Evolutionary conservation across 1,284 basidiomycete genomes (phyloP).

Genomic region (Ustilago trichophora): DNA sequence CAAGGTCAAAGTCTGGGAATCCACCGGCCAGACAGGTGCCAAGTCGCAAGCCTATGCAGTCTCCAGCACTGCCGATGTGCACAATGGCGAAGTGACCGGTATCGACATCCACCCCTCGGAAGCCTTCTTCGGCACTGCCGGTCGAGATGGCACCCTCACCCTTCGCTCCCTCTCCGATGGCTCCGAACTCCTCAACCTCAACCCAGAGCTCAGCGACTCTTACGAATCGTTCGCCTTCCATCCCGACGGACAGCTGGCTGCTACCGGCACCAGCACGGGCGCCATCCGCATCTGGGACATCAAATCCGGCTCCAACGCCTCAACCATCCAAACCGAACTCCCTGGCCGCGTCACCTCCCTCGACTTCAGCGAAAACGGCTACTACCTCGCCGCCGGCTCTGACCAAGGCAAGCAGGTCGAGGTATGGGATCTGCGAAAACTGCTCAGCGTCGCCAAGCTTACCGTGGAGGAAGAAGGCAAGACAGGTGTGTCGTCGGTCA

Average conservation of each 20-base stretch:
- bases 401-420: constrained; percentile 75
- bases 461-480: constrained; percentile 73
- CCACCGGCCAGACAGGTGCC: constrained; percentile 73
- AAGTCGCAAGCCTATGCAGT: constrained; percentile 80
- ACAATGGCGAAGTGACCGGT: constrained; percentile 83
- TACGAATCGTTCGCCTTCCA: constrained; percentile 85
- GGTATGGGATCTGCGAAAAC: constrained; percentile 94
- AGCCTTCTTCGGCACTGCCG: constrained; percentile 78
- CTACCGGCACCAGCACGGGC: constrained; percentile 81
- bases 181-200: constrained; percentile 62
- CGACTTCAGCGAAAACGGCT: constrained; percentile 96
- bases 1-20: constrained; percentile 84
- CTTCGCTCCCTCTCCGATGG: constrained; percentile 82
- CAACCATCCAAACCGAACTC: constrained; percentile 72
- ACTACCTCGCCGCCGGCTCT: constrained; percentile 86
- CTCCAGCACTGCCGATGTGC: constrained; percentile 78
- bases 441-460: constrained; percentile 71
- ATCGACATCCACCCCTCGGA: constrained; percentile 87
- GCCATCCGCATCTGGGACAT: constrained; percentile 89
- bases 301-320: constrained; percentile 80
- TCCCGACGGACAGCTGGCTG: constrained; percentile 88
- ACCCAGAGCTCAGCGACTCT: constrained; percentile 22
- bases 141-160: constrained; percentile 88
- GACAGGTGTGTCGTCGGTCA: constrained; percentile 74
- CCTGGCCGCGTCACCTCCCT: constrained; percentile 75